Percentiles rank a stretch among this genome's conserved stretches.
Evolutionary conservation across 306 rosid species (phyloP).

Genomic region (Gillenia trifoliata): DNA sequence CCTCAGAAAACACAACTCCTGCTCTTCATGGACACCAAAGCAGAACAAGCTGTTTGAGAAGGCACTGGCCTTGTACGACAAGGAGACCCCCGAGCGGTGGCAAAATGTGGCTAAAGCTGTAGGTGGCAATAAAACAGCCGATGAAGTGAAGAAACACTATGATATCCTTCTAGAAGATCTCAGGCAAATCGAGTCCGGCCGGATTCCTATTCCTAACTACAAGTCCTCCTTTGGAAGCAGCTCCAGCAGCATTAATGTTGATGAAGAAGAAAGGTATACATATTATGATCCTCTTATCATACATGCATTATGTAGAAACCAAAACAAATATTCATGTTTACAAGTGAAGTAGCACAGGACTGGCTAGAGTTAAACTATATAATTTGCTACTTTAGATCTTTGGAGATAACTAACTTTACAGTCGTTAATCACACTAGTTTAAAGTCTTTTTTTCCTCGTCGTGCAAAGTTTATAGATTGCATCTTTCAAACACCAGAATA

Average conservation of each 20-base stretch:
- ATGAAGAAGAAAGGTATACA: conserved; percentile 16
- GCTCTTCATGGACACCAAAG: conserved; percentile 29
- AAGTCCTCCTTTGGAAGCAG: background rate
- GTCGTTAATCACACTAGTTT: no score
- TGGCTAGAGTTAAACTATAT: no score
- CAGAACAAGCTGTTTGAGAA: conserved; percentile 37
- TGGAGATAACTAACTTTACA: no score
- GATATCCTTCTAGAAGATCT: conserved; percentile 35
- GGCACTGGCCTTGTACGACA: conserved; percentile 39
- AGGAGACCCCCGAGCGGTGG: conserved; percentile 45
- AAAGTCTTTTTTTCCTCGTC: no score
- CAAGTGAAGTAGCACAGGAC: no score
- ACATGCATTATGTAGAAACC: no score
- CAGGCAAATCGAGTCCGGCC: conserved; percentile 38
- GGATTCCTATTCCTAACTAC: conserved; percentile 33
- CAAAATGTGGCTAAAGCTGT: conserved; percentile 37
- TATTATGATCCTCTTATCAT: background rate
- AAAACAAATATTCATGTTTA: no score
- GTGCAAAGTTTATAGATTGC: no score
- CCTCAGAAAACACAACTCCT: conserved; percentile 29
- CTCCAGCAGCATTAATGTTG: background rate
- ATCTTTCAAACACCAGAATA: no score
- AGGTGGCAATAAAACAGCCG: conserved; percentile 32
- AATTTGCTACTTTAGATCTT: no score
- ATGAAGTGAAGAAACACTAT: conserved; percentile 33